Conservation (phyloP, 2,329 filamentous ascomycete species). For the Aspergillus niger region DNA sequence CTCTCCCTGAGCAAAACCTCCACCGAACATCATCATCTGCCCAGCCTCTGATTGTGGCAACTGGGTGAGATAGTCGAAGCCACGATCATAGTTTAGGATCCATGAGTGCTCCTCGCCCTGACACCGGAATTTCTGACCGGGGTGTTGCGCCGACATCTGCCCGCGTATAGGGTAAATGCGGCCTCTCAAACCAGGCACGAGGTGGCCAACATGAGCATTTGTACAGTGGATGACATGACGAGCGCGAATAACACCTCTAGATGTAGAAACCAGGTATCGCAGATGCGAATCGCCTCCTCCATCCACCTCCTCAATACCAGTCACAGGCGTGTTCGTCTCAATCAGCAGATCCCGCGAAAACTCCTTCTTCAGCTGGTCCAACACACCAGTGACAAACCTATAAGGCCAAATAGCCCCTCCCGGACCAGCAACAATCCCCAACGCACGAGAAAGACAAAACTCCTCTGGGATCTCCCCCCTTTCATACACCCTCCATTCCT, state of each 20-base stretch:
- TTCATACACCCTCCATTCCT: constrained; percentile 30
- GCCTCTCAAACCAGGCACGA: constrained; percentile 51
- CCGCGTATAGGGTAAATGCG: constrained; percentile 43
- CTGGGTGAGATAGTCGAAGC: constrained; percentile 59
- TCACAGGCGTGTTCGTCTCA: constrained; percentile 26
- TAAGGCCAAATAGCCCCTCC: constrained; percentile 38
- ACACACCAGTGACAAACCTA: constrained; percentile 30
- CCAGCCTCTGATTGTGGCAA: constrained; percentile 25
- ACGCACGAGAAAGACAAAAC: constrained; percentile 15
- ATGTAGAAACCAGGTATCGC: constrained; percentile 49
- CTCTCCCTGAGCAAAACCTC: constrained; percentile 51
- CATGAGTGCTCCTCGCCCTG: constrained; percentile 50
- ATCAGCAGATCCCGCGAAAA: constrained; percentile 40
- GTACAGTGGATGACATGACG: constrained; percentile 61
- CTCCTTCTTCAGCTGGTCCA: constrained; percentile 18
- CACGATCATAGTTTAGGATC: constrained; percentile 51
- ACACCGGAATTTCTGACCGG: constrained; percentile 30
- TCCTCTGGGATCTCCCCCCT: constrained; percentile 26
- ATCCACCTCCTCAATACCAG: neutral
- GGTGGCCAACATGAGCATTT: constrained; percentile 56
- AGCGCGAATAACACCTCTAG: constrained; percentile 48
- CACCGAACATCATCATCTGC: constrained; percentile 58
- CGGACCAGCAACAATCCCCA: constrained; percentile 29
- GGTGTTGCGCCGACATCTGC: constrained; percentile 46
- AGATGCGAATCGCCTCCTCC: neutral